Base-by-base conservation (phyloP, 2,329 filamentous ascomycete species). In the Fusarium vanettenii region DNA sequence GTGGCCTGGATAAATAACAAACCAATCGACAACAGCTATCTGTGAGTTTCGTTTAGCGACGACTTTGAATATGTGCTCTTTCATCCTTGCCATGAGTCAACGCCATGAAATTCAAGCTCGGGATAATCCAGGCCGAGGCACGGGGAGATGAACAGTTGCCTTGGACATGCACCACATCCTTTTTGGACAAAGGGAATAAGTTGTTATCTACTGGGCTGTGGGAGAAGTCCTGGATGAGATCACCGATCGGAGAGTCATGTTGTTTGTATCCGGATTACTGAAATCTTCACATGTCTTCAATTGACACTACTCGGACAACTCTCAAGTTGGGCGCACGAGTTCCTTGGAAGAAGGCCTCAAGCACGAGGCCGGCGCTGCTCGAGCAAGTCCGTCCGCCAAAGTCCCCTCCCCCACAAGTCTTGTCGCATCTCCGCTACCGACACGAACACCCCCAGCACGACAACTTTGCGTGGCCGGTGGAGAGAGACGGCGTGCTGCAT, bases 361-460 rank as follows among this genome's bases (percentile, higher is more conserved):
- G 33, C 52, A 25, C 63, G 63, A 73, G 52, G 43, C 52, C 35
- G 41, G n/a, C 55, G 61, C 52, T 48, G 27, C 27, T 64, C 61
- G 35, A 59, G 62, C 50, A 33, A 69, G 60, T 35, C 50, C 63
- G 63, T 39, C 71, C 74, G 63, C 64, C 67, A 55, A 59, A 18
- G 60, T 64, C 68, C 37, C 66, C 60, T 77, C 69, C 68, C 76
- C 76, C 76, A 69, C 72, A 78, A 67, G 64, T 67, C 29, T 64
- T 64, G 43, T 65, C 66, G 64, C 57, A 63, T 64, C 56, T 70
- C 67, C 57, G 75, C 70, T 73, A 57, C 63, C 56, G 63, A 72
- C 67, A 74, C 76, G 70, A 78, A 78, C 76, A 66, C 69, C 65
- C 69, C 62, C 66, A 74, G 64, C 63, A 70, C 66, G 61, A 64